These are phyloP conservation scores for Verticillium isaacii DNA, from an alignment of 2,329 filamentous ascomycete species.

Conservation along the genomic window DNA sequence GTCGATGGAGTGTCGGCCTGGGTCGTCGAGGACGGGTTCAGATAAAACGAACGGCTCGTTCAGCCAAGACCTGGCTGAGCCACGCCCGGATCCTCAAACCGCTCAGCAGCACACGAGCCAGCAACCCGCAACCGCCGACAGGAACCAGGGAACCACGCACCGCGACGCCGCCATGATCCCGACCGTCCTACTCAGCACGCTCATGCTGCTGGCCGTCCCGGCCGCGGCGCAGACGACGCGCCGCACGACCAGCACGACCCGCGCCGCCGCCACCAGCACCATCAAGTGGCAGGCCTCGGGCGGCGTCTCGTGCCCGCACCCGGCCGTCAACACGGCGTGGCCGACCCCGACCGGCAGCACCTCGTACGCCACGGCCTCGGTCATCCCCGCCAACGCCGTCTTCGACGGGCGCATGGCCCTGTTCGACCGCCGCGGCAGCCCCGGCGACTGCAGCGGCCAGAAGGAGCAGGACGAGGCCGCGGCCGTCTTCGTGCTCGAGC, in stretches of 20 bases:
- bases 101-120: background rate
- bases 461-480: constrained; percentile 26
- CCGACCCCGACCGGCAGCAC: constrained; percentile 3
- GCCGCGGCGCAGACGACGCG: background rate
- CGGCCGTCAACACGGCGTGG: constrained; percentile 2
- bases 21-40: background rate
- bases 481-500: constrained; percentile 34
- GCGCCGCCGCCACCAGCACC: background rate
- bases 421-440: constrained; percentile 29
- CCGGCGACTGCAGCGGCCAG: constrained; percentile 34
- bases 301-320: constrained; percentile 5
- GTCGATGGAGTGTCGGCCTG: background rate
- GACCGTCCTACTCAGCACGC: background rate
- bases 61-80: background rate
- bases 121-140: background rate
- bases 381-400: constrained; percentile 19
- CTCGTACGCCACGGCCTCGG: constrained; percentile 1
- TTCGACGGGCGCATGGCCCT: constrained; percentile 28
- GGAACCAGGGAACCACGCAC: background rate
- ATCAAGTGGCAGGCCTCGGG: constrained; percentile 6
- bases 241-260: constrained; percentile 1
- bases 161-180: background rate
- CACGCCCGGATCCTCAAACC: too few species aligned
- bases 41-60: background rate
- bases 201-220: background rate